Conservation (phyloP, 306 rosid species). For the Fragaria ananassa region DNA sequence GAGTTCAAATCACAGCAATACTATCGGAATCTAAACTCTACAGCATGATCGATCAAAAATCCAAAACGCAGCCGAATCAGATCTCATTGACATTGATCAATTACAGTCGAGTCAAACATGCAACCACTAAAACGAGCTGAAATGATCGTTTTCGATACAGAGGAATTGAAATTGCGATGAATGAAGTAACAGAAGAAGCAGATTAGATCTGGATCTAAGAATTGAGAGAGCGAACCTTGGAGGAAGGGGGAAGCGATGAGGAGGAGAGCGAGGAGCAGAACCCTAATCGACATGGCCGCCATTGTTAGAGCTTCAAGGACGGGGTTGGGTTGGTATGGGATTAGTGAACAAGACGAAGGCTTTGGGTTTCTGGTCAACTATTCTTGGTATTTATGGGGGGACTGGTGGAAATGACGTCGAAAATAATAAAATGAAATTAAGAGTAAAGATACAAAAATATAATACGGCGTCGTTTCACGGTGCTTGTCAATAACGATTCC, state of each 20-base stretch:
- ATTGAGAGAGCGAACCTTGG: constrained; percentile 51
- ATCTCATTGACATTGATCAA: constrained; percentile 28
- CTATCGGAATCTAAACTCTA: background rate
- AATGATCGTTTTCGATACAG: background rate
- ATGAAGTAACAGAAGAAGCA: background rate
- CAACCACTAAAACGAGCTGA: constrained; percentile 22
- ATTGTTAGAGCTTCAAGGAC: constrained; percentile 41
- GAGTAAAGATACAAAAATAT: background rate
- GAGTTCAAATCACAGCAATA: background rate
- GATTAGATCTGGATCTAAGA: constrained; percentile 55
- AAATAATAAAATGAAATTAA: background rate
- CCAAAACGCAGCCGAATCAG: constrained; percentile 17
- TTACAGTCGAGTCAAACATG: constrained; percentile 33
- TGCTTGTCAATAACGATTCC: no score
- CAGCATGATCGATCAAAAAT: background rate
- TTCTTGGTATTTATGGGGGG: background rate
- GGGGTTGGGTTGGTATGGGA: background rate
- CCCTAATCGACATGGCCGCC: constrained; percentile 41
- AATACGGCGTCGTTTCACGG: background rate
- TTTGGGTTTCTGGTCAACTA: constrained; percentile 16
- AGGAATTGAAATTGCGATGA: background rate
- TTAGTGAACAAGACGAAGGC: background rate
- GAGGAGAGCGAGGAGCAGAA: constrained; percentile 61
- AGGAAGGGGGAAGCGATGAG: constrained; percentile 67
- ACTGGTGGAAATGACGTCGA: constrained; percentile 1